Evolutionary conservation across 2,329 filamentous ascomycete genomes (phyloP).

Genomic region (Talaromyces rugulosus): DNA sequence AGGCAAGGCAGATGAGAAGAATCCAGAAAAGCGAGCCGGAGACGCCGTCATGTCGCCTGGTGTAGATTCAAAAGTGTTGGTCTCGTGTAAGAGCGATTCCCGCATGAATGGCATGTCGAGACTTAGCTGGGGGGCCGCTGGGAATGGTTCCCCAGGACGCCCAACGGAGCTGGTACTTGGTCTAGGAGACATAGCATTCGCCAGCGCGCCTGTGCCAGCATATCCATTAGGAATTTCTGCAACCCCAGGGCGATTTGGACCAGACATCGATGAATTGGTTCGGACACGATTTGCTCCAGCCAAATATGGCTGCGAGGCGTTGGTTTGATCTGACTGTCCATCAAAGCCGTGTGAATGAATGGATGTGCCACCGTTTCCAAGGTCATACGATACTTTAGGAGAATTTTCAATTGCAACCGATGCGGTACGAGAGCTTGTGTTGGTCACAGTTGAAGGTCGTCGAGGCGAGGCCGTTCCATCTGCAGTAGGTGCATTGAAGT

Average conservation of each 20-base stretch:
- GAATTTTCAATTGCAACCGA: constrained; percentile 62
- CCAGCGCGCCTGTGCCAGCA: constrained; percentile 18
- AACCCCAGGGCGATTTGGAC: constrained; percentile 38
- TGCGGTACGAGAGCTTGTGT: constrained; percentile 52
- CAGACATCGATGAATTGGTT: constrained; percentile 54
- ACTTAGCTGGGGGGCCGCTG: constrained; percentile 39
- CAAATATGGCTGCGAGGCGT: constrained; percentile 2
- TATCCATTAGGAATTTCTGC: constrained; percentile 51
- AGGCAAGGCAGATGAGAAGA: constrained; percentile 85
- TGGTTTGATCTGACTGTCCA: constrained; percentile 13
- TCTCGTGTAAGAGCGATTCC: constrained; percentile 33
- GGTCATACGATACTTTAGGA: constrained; percentile 63
- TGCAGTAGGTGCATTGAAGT: constrained; percentile 53
- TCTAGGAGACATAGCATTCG: constrained; percentile 54
- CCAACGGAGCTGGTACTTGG: constrained; percentile 31
- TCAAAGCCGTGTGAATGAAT: constrained; percentile 55
- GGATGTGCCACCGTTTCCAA: constrained; percentile 60
- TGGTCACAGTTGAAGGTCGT: constrained; percentile 49
- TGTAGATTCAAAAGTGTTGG: constrained; percentile 16
- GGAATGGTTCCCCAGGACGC: constrained; percentile 27
- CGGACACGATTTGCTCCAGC: constrained; percentile 44
- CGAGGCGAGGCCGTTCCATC: constrained; percentile 38
- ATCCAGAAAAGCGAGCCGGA: constrained; percentile 62
- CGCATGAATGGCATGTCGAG: constrained; percentile 43
- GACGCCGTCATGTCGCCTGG: constrained; percentile 26